phyloP scores from a whole-genome alignment of 129 eudicot genomes.

The Glebionis coronaria region DNA sequence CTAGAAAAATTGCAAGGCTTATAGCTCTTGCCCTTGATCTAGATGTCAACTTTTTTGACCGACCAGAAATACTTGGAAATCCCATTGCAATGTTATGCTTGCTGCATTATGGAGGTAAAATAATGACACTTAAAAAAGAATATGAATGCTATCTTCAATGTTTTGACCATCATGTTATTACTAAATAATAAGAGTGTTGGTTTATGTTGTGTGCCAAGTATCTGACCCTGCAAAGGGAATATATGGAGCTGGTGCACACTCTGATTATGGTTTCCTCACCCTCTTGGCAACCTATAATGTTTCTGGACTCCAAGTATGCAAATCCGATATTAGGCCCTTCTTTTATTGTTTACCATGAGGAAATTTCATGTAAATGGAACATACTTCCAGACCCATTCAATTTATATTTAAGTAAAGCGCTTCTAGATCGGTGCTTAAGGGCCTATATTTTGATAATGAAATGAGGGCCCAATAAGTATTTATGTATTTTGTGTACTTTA shows the following conservation, averaged over 20 bases:
- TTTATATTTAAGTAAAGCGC: background rate
- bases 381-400: too few relatives aligned
- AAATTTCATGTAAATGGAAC: too few relatives aligned
- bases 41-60: conserved; percentile 52
- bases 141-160: background rate
- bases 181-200: background rate
- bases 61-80: conserved; percentile 60
- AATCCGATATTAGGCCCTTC: background rate
- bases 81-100: conserved; percentile 66
- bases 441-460: background rate
- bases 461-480: too few relatives aligned
- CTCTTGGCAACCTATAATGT: conserved; percentile 79
- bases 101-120: conserved; percentile 78
- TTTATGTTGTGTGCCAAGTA: conserved; percentile 39
- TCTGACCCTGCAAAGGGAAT: conserved; percentile 80
- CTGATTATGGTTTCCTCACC: conserved; percentile 80
- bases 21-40: conserved; percentile 83
- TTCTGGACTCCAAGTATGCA: conserved; percentile 74
- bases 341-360: too few relatives aligned
- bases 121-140: background rate
- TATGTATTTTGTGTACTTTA: background rate
- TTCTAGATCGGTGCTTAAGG: background rate
- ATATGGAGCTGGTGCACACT: conserved; percentile 92
- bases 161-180: background rate
- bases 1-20: conserved; percentile 60